These are phyloP conservation scores for Beauveria rudraprayagi DNA, from an alignment of 2,329 filamentous ascomycete genomes.

Conservation along the genomic window DNA sequence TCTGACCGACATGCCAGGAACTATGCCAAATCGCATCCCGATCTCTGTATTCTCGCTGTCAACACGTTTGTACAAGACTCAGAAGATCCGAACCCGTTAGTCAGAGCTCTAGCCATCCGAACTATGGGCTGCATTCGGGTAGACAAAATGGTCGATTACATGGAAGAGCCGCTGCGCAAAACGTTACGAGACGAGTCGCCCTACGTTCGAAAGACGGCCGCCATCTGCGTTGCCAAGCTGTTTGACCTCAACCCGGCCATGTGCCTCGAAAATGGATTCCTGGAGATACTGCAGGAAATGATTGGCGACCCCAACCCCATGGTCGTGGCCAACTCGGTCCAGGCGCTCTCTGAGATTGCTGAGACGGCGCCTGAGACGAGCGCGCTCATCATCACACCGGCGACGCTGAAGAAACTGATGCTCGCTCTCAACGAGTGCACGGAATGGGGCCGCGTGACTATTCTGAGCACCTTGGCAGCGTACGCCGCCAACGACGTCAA, in stretches of 20 bases:
- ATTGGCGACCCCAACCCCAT: constrained; percentile 97
- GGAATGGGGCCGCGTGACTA: constrained; percentile 94
- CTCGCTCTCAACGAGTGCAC: constrained; percentile 97
- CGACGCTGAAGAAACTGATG: constrained; percentile 86
- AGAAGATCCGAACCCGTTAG: constrained; percentile 94
- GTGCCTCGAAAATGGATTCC: constrained; percentile 94
- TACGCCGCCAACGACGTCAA: constrained; percentile 84
- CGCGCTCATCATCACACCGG: constrained; percentile 73
- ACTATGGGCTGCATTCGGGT: constrained; percentile 99
- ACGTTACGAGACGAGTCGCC: constrained; percentile 95
- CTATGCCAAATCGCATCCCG: constrained; percentile 97
- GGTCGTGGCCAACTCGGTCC: constrained; percentile 97
- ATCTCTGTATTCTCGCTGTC: constrained; percentile 95
- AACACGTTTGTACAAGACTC: constrained; percentile 99
- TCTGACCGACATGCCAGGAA: constrained; percentile 54
- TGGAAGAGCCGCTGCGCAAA: constrained; percentile 96
- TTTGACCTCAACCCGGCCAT: constrained; percentile 89
- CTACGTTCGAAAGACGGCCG: constrained; percentile 96
- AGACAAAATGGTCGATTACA: constrained; percentile 99
- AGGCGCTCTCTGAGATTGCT: constrained; percentile 82
- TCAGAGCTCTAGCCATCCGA: constrained; percentile 87
- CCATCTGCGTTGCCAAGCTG: constrained; percentile 94
- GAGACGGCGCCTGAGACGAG: constrained; percentile 87
- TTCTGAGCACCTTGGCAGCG: constrained; percentile 80
- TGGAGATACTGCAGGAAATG: constrained; percentile 88